Base-by-base conservation (phyloP, 1,139 yeast species). In the Candida buenavistaensis region DNA sequence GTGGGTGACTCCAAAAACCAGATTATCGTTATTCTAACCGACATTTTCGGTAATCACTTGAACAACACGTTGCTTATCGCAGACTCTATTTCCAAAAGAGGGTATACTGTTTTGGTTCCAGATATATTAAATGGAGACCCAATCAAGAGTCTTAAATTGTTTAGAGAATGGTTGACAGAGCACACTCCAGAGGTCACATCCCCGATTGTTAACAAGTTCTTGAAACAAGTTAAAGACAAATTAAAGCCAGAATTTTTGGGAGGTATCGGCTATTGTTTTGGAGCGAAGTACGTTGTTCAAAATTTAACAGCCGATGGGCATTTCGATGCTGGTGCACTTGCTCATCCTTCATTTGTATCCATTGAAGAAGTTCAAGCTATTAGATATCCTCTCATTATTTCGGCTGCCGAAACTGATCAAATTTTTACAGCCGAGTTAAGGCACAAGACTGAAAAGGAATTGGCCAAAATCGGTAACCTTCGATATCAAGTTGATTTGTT, bases 241-340 rank as follows among this genome's bases (percentile, higher is more conserved):
- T 55, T 60, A 35, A 55, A 63, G 4, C 82, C 86, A 8, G 62
- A 71, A 37, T 78, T 70, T 46, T 43, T 82, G 17, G 80, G 72
- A 33, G 78, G 78, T 14, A 62, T 83, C 36, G 96, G 96, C 12
- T 81, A 86, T 68, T 89, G 96, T 64, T 88, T 71, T 48, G 96
- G 96, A 51, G 96, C 89, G 33, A 82, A 80, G 57, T 80, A 65
- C 45, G 78, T 73, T 19, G 52, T 82, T 32, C 78, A 72, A 39
- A 71, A 81, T 38, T 60, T 82, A 34, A 61, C 75, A 2, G 57
- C 59, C 12, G 64, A 53, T 16, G 82, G 81, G 14, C 47, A 59
- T 16, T 57, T 77, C 19, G 73, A 79, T 41, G 83, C 71, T 21
- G 88, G 75, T 47, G 94, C 90, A 7, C 56, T 75, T 40, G 92